These are phyloP conservation scores for Pulveroboletus sp. DNA, from an alignment of 768 basidiomycete genomes.

Conservation along the genomic window DNA sequence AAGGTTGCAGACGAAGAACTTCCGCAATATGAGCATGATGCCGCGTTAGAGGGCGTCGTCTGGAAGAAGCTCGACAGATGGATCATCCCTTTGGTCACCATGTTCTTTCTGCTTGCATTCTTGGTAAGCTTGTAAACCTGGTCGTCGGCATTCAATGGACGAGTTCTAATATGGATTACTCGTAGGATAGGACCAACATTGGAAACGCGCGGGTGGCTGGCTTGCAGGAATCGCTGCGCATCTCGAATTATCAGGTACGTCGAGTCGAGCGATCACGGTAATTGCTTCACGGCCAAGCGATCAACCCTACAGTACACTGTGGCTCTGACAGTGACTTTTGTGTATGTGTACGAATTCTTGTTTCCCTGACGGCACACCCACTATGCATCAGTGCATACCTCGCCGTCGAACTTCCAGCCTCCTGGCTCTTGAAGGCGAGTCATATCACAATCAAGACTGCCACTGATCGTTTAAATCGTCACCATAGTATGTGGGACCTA, in stretches of 20 bases:
- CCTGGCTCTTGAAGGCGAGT: conserved; percentile 50
- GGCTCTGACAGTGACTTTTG: conserved; percentile 28
- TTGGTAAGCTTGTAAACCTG: conserved; percentile 38
- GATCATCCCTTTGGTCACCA: conserved; percentile 45
- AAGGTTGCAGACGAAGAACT: conserved; percentile 1
- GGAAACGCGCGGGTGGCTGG: too few relatives aligned
- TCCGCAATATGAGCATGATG: conserved; percentile 3
- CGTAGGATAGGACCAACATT: too few relatives aligned
- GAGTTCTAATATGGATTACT: too few relatives aligned
- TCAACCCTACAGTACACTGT: conserved; percentile 40
- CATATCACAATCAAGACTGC: background rate
- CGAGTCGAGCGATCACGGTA: too few relatives aligned
- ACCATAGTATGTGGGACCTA: conserved; percentile 42
- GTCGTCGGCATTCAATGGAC: too few relatives aligned
- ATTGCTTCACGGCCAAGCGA: too few relatives aligned
- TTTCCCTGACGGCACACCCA: background rate
- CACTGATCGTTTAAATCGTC: background rate
- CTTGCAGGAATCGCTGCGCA: too few relatives aligned
- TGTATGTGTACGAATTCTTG: conserved; percentile 12
- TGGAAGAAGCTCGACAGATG: conserved; percentile 48
- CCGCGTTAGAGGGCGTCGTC: conserved; percentile 34
- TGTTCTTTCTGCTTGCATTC: conserved; percentile 50
- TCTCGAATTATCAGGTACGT: too few relatives aligned
- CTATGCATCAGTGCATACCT: conserved; percentile 44
- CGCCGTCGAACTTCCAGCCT: conserved; percentile 54